Evolutionary conservation across 345 rosid species (phyloP).

Genomic region (Gossypium raimondii): DNA sequence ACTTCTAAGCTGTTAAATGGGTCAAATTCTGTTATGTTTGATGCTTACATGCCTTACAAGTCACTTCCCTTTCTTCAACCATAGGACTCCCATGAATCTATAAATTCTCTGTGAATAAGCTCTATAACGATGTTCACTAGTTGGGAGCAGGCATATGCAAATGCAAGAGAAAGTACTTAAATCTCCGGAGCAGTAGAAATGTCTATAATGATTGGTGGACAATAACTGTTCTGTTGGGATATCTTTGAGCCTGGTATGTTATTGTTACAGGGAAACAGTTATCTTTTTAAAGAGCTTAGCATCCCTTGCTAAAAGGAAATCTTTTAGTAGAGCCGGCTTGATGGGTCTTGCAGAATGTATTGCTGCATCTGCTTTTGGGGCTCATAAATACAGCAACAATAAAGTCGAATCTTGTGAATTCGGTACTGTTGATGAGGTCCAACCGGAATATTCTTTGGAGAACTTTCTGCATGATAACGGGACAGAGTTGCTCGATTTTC

Average conservation of each 20-base stretch:
- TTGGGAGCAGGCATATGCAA: neutral
- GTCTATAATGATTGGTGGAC: neutral
- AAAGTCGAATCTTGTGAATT: conserved; percentile 27
- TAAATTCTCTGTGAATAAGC: neutral
- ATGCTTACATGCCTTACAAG: neutral
- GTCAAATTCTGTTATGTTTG: neutral
- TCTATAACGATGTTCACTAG: neutral
- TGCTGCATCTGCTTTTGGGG: conserved; percentile 55
- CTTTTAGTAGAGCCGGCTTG: conserved; percentile 89
- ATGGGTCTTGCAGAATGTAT: conserved; percentile 80
- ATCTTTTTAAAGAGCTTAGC: conserved; percentile 58
- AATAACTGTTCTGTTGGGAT: neutral
- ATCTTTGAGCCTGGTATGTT: conserved; percentile 8
- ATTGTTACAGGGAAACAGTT: conserved; percentile 48
- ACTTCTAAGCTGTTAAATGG: neutral
- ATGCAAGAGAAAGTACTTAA: neutral
- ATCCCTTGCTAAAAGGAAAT: conserved; percentile 58
- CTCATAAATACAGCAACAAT: conserved; percentile 23
- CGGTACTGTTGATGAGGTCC: conserved; percentile 24
- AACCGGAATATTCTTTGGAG: conserved; percentile 27
- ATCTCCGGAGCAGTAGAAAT: neutral
- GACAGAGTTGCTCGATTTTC: conserved; percentile 51
- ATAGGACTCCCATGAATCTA: neutral
- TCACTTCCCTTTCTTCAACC: neutral
- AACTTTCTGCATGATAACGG: conserved; percentile 28